phyloP scores from a whole-genome alignment of 176 grass and related monocot species.

The Melocanna baccifera region DNA sequence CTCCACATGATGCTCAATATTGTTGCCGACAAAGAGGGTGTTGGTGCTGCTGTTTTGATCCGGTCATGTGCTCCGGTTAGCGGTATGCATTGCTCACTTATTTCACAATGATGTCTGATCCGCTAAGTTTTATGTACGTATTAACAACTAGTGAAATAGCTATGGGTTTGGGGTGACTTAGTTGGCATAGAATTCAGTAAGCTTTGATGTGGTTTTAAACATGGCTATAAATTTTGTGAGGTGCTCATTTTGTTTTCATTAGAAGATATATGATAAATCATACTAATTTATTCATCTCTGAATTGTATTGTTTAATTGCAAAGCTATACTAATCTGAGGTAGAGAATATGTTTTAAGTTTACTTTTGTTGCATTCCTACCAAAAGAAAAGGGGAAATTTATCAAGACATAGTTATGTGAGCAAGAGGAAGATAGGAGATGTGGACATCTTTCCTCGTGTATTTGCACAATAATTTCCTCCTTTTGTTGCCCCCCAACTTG shows the following conservation, averaged over 20 bases:
- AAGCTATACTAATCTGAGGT: not conserved
- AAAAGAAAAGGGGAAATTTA: not conserved
- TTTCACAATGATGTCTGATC: not conserved
- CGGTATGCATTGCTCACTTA: slow-evolving; percentile 30
- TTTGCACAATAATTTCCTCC: not conserved
- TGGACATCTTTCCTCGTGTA: not conserved
- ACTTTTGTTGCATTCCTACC: not conserved
- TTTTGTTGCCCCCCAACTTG: not conserved
- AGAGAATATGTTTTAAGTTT: not conserved
- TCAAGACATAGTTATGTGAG: not conserved
- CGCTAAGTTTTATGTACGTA: not conserved
- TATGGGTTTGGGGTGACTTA: not conserved
- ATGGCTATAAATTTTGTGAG: not conserved
- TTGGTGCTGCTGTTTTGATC: slow-evolving; percentile 82
- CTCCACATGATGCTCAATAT: slow-evolving; percentile 96
- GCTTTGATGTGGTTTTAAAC: not conserved
- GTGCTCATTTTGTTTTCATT: not conserved
- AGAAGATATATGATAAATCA: not conserved
- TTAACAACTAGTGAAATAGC: not conserved
- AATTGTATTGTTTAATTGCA: not conserved
- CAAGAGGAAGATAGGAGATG: not conserved
- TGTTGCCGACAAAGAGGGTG: slow-evolving; percentile 77
- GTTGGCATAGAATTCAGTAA: not conserved
- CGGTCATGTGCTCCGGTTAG: slow-evolving; percentile 76
- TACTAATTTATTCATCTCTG: not conserved